These are phyloP conservation scores for Sphagnum fallax DNA, from an alignment of 228 moss, liverwort and hornwort species.

Conservation along the genomic window DNA sequence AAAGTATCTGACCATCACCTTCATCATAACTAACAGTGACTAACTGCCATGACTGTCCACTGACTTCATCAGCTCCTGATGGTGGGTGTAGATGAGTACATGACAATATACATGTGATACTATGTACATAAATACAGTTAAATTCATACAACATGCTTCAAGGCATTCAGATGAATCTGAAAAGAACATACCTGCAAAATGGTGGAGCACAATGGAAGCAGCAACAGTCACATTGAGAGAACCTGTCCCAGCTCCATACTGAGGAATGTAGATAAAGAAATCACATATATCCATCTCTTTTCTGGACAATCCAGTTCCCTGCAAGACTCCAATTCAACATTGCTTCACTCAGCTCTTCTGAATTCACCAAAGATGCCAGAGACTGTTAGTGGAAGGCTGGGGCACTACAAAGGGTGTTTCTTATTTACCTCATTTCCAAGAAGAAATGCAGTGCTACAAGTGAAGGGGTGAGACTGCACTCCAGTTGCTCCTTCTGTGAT, in stretches of 20 bases:
- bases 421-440: constrained; percentile 81
- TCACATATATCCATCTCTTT: constrained; percentile 98
- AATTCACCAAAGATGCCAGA: neutral
- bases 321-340: constrained; percentile 9
- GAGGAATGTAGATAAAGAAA: constrained; percentile 94
- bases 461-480: constrained; percentile 82
- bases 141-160: no score
- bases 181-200: constrained; percentile 62
- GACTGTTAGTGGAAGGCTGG: no score
- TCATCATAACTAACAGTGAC: no score
- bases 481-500: constrained; percentile 73
- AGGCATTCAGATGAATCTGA: no score
- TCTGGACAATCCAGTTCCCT: constrained; percentile 94
- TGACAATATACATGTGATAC: no score
- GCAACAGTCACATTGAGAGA: constrained; percentile 97
- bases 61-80: no score
- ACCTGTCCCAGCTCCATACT: constrained; percentile 88
- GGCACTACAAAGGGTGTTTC: no score
- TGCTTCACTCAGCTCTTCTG: neutral
- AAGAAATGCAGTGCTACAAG: constrained; percentile 81
- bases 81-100: no score
- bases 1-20: no score
- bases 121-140: no score
- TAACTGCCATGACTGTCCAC: no score
- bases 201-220: constrained; percentile 95